Base-by-base conservation (phyloP, 2,329 filamentous ascomycete species). In the Neofusicoccum parvum region DNA sequence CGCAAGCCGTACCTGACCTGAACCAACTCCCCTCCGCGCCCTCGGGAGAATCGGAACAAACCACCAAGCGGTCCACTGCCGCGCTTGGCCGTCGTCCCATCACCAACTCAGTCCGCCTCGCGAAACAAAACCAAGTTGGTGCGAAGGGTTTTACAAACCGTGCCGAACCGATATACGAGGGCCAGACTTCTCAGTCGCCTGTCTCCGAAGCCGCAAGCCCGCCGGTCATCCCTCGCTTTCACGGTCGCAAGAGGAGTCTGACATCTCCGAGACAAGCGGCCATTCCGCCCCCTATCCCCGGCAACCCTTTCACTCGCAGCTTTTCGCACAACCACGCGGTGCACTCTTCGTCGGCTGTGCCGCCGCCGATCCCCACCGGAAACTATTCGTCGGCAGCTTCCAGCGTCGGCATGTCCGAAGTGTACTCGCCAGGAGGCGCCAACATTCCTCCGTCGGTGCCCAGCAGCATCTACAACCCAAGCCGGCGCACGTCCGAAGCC, bases 21-120 rank as follows among this genome's bases (percentile, higher is more conserved):
- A 81, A 89, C 3, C 76, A 86, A 14, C 77, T 85, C 20, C 86
- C 85, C 37, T 72, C 74, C 27, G 68, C 67, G 3, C 72, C 70
- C 43, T 62, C 69, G n/a, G 67, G 72, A 10, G 68, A 60, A 23
- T 60, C 77, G 2, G 74, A 74, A 50, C 73, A 76, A 46, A 70
- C 45, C 41, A 70, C 45, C 41, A 62, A 51, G 34, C 60, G 37
- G 9, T 14, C 49, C 10, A 80, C 83, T 9, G 81, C 83, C 75
- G 69, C 80, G 73, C 71, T 86, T 46, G 81, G 85, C 58, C 81
- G 85, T 49, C 81, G 84, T 51, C 83, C 85, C 4, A 94, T 97
- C 69, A 88, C 92, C 54, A 94, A 98, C 78, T 97, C 94, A 0
- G 96, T 97, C 67, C 88, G 92, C 53, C 83, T 97, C 23, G 92